Conservation (phyloP, 2,329 filamentous ascomycete species). For the Aspergillus pseudoglaucus region DNA sequence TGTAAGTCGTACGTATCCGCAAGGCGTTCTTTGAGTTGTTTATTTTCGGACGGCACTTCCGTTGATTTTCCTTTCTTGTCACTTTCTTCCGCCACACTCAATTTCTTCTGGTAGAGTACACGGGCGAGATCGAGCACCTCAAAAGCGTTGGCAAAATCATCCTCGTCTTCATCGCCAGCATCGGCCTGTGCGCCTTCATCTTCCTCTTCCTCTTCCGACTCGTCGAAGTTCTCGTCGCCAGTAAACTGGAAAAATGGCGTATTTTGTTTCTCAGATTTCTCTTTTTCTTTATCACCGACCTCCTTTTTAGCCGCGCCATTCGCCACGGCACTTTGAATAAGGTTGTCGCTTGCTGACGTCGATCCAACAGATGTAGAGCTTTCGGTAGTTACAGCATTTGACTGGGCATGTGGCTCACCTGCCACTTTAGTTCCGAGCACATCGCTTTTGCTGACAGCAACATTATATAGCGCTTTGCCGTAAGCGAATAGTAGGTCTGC, state of each 20-base stretch:
- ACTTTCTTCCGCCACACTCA: conserved; percentile 44
- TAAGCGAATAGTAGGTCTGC: conserved; percentile 93
- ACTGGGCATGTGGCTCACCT: conserved; percentile 51
- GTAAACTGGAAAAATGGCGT: conserved; percentile 83
- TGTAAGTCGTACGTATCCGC: conserved; percentile 92
- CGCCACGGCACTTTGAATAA: conserved; percentile 23
- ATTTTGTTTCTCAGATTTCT: conserved; percentile 14
- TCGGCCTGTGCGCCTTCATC: conserved; percentile 38
- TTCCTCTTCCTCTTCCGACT: conserved; percentile 57
- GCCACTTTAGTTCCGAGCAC: conserved; percentile 79
- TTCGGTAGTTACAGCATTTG: conserved; percentile 40
- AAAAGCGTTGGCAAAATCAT: conserved; percentile 59
- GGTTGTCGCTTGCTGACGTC: conserved; percentile 11
- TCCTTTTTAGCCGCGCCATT: conserved; percentile 13
- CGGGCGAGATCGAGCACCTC: conserved; percentile 59
- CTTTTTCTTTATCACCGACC: conserved; percentile 10
- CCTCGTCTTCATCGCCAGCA: conserved; percentile 55
- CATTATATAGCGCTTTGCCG: conserved; percentile 86
- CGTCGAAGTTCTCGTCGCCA: conserved; percentile 88
- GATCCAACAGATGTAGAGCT: conserved; percentile 24
- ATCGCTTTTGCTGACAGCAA: conserved; percentile 89
- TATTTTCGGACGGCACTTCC: conserved; percentile 33
- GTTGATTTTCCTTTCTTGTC: conserved; percentile 45
- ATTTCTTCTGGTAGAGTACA: conserved; percentile 51
- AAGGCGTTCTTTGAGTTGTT: conserved; percentile 73